Evolutionary conservation across 306 rosid genomes (phyloP).

Genomic region (Calophaca sinica): DNA sequence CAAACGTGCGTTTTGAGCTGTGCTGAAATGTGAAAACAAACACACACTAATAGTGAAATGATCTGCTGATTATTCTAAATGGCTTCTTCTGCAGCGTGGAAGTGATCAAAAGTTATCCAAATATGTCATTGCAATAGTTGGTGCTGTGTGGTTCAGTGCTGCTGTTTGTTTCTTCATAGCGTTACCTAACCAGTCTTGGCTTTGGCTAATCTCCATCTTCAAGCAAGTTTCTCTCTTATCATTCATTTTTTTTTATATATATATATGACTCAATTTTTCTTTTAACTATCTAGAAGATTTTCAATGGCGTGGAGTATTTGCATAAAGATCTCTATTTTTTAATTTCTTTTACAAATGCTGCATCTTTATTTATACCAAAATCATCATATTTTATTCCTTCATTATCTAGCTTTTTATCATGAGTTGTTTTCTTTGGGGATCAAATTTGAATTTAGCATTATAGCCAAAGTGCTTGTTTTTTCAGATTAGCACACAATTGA

Average conservation of each 20-base stretch:
- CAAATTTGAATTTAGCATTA: too few species aligned
- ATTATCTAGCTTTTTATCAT: too few species aligned
- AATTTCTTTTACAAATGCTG: too few species aligned
- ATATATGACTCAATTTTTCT: not conserved
- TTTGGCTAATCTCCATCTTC: conserved; percentile 60
- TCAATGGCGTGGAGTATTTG: not conserved
- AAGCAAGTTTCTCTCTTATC: conserved; percentile 42
- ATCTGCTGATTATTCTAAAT: not conserved
- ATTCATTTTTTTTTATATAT: too few species aligned
- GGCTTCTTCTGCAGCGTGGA: conserved; percentile 47
- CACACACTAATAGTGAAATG: too few species aligned
- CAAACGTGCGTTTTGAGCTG: too few species aligned
- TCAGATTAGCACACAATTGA: too few species aligned
- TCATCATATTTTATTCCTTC: too few species aligned
- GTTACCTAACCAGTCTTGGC: conserved; percentile 52
- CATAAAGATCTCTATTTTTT: too few species aligned
- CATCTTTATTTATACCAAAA: too few species aligned
- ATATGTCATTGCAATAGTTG: conserved; percentile 41
- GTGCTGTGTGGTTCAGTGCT: conserved; percentile 36
- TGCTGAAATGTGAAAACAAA: not conserved
- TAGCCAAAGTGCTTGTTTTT: too few species aligned
- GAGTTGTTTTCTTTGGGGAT: too few species aligned
- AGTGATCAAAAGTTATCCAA: conserved; percentile 41
- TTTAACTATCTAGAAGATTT: not conserved
- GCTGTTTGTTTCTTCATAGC: conserved; percentile 56